Percentiles rank a stretch among this genome's conserved stretches.
phyloP scores from a whole-genome alignment of 805 yeast genomes.

The Pichia nakasei region DNA sequence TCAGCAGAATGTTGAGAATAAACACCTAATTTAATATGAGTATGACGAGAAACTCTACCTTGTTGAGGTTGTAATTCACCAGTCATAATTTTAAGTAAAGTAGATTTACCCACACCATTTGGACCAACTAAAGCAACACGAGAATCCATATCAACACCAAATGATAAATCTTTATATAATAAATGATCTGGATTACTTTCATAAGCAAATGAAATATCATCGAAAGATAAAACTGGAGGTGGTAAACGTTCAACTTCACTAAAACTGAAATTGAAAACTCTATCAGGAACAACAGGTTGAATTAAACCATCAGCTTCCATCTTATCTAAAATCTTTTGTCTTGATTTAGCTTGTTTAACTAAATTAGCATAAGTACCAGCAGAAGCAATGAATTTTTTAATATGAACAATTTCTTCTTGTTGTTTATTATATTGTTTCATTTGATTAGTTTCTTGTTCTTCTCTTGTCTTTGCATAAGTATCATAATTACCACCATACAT shows the following conservation, averaged over 20 bases:
- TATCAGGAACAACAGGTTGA: slow-evolving; percentile 86
- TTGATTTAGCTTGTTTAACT: slow-evolving; percentile 97
- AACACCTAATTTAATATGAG: slow-evolving; percentile 96
- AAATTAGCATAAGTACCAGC: slow-evolving; percentile 99
- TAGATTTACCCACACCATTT: slow-evolving; percentile 98
- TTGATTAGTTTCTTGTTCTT: slow-evolving; percentile 92
- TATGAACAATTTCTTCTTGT: slow-evolving; percentile 97
- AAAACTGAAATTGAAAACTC: slow-evolving; percentile 88
- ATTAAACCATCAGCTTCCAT: slow-evolving; percentile 99
- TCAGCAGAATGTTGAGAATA: slow-evolving; percentile 99
- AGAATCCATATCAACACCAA: slow-evolving; percentile 99
- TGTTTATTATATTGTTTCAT: slow-evolving; percentile 95
- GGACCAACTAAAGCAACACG: slow-evolving; percentile 98
- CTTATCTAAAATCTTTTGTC: slow-evolving; percentile 98
- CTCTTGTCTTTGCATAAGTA: slow-evolving; percentile 88
- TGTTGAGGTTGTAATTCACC: slow-evolving; percentile 83
- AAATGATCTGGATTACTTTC: slow-evolving; percentile 77
- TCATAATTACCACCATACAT: slow-evolving; percentile 98
- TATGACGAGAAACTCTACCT: slow-evolving; percentile 95
- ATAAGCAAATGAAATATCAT: slow-evolving; percentile 88
- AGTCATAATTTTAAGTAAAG: slow-evolving; percentile 92
- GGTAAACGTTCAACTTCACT: slow-evolving; percentile 95
- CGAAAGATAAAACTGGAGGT: slow-evolving; percentile 97
- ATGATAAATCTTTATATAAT: slow-evolving; percentile 82
- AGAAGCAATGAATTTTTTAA: slow-evolving; percentile 96